phyloP scores from a whole-genome alignment of 2,329 filamentous ascomycete genomes.

The Phyllosticta citribraziliensis region DNA sequence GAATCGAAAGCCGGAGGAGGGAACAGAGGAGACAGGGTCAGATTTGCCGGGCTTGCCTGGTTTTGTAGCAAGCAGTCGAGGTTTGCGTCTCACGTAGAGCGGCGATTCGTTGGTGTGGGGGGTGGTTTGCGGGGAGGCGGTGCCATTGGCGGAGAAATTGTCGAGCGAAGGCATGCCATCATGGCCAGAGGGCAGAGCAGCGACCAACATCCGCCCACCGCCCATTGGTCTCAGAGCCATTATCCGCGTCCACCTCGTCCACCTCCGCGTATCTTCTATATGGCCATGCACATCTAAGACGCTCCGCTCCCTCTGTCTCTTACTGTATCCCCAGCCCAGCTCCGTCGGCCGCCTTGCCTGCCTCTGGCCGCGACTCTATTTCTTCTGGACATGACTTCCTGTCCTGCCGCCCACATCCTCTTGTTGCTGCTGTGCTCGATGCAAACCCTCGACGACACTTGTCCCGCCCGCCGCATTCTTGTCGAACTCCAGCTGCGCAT shows the following conservation, averaged over 20 bases:
- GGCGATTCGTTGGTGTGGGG: background rate
- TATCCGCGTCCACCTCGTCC: conserved; percentile 1
- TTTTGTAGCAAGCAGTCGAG: background rate
- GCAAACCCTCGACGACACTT: conserved; percentile 2
- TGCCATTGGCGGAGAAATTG: conserved; percentile 10
- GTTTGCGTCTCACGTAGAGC: background rate
- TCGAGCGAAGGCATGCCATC: background rate
- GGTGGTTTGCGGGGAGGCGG: background rate
- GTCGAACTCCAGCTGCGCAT: conserved; percentile 30
- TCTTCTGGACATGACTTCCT: conserved; percentile 9
- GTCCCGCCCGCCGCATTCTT: conserved; percentile 25
- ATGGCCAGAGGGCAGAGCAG: background rate
- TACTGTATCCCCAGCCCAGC: conserved; percentile 8
- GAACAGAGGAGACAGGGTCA: background rate
- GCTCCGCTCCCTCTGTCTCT: background rate
- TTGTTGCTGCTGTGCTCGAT: background rate
- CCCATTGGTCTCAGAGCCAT: background rate
- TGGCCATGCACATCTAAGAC: conserved; percentile 8
- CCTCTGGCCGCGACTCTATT: background rate
- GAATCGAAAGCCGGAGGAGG: background rate
- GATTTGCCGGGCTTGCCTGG: background rate
- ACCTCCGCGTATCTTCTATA: conserved; percentile 4
- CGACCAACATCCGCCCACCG: background rate
- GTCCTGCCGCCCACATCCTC: background rate
- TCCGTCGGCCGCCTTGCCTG: conserved; percentile 7